These are phyloP conservation scores for Penicillium sp. DNA, from an alignment of 2,329 filamentous ascomycete species.

Conservation along the genomic window DNA sequence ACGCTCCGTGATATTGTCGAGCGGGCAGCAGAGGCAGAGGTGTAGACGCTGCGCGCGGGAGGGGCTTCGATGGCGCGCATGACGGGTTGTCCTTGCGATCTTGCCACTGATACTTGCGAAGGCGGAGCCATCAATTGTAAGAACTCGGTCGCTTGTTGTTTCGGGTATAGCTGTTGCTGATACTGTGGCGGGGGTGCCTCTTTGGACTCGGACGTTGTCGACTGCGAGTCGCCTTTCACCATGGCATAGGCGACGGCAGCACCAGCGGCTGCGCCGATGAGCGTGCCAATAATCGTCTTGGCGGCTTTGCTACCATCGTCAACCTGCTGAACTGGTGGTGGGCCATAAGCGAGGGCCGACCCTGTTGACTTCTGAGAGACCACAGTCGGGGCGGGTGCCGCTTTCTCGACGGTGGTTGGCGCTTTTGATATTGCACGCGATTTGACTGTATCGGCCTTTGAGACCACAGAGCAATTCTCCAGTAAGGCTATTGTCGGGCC, in stretches of 20 bases:
- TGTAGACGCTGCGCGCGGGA: constrained; percentile 29
- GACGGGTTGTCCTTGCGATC: constrained; percentile 26
- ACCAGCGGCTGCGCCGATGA: constrained; percentile 77
- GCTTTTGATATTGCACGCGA: constrained; percentile 33
- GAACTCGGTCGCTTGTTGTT: constrained; percentile 28
- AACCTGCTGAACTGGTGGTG: constrained; percentile 31
- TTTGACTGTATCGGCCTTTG: constrained; percentile 32
- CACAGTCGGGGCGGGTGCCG: constrained; percentile 20
- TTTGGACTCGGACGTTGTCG: constrained; percentile 25
- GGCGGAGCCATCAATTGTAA: constrained; percentile 26
- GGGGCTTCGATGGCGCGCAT: constrained; percentile 38
- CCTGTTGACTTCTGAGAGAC: constrained; percentile 26
- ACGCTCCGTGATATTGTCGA: constrained; percentile 38
- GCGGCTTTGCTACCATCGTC: constrained; percentile 51
- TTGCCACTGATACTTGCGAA: constrained; percentile 26
- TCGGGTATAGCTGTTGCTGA: neutral
- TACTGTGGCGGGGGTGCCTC: constrained; percentile 17
- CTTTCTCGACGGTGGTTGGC: constrained; percentile 27
- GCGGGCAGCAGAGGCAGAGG: constrained; percentile 29
- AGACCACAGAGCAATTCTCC: constrained; percentile 43
- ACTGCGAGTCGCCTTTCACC: constrained; percentile 58
- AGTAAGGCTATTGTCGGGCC: constrained; percentile 38
- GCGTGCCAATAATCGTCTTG: constrained; percentile 70
- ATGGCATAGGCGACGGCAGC: constrained; percentile 76
- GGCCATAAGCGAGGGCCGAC: constrained; percentile 28